A percentile compares a stretch with the other conserved stretches of the same genome.
Evolutionary conservation across 139 green algal genomes (phyloP).

Genomic region (Deuterostichococcus epilithicus): DNA sequence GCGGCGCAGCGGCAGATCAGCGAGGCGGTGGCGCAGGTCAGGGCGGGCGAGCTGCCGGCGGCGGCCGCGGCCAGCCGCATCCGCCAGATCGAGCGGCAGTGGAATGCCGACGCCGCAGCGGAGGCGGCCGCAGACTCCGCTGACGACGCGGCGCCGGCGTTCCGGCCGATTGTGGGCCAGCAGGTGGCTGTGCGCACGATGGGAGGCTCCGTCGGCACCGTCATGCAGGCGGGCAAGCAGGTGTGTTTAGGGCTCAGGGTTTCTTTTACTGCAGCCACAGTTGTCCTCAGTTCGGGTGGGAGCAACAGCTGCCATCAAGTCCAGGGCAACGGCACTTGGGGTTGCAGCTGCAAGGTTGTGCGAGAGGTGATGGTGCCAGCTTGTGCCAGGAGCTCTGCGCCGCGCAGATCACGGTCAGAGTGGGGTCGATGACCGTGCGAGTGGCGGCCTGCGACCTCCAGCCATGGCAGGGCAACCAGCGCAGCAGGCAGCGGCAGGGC

Average conservation of each 20-base stretch:
- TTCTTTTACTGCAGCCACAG: no score
- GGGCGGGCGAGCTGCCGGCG: not conserved
- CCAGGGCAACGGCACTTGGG: no score
- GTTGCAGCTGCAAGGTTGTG: no score
- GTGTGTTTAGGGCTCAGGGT: no score
- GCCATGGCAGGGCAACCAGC: not conserved
- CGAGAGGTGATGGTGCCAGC: not conserved
- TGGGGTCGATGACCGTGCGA: slow-evolving; percentile 28
- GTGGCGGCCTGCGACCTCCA: slow-evolving; percentile 17
- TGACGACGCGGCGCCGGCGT: slow-evolving; percentile 2
- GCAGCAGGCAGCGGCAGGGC: not conserved
- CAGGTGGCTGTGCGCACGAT: slow-evolving; percentile 26
- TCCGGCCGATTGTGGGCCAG: slow-evolving; percentile 21
- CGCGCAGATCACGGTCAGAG: slow-evolving; percentile 23
- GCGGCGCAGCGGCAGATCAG: not conserved
- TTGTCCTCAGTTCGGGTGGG: no score
- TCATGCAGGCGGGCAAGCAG: slow-evolving; percentile 6
- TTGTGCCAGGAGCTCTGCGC: no score
- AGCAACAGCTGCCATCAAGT: no score
- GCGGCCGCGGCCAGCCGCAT: not conserved
- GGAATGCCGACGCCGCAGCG: not conserved
- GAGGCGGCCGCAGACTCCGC: not conserved
- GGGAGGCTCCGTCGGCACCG: slow-evolving; percentile 21
- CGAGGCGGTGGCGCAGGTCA: not conserved
- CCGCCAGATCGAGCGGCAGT: not conserved